These are phyloP conservation scores for Pluteus cervinus DNA, from an alignment of 768 basidiomycete genomes.

Conservation along the genomic window DNA sequence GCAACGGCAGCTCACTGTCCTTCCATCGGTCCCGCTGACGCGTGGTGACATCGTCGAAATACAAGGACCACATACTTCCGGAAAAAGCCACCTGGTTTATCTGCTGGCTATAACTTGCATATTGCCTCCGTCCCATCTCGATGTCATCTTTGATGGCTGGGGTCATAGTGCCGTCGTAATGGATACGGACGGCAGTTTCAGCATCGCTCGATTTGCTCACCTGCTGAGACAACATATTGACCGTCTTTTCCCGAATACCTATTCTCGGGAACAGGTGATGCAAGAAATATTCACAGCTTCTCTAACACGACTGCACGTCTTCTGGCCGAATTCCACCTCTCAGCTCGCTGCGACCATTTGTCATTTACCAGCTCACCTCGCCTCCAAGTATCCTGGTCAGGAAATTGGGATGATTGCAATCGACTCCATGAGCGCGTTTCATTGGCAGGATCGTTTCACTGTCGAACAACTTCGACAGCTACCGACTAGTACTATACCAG, in stretches of 20 bases:
- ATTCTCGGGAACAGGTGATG: neutral
- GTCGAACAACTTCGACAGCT: constrained; percentile 53
- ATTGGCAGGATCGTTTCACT: constrained; percentile 71
- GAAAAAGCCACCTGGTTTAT: constrained; percentile 77
- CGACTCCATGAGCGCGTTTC: constrained; percentile 72
- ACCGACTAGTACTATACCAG: too few species aligned
- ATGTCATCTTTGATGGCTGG: constrained; percentile 46
- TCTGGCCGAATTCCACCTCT: constrained; percentile 58
- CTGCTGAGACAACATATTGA: constrained; percentile 45
- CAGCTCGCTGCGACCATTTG: constrained; percentile 67
- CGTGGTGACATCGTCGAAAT: constrained; percentile 70
- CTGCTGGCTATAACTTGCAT: constrained; percentile 56
- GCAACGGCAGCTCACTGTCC: constrained; percentile 27
- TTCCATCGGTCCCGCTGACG: constrained; percentile 14
- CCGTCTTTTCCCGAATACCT: constrained; percentile 20
- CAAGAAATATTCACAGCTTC: constrained; percentile 28
- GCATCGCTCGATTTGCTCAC: constrained; percentile 43
- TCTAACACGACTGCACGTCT: constrained; percentile 58
- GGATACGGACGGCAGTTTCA: constrained; percentile 67
- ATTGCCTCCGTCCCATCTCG: constrained; percentile 33
- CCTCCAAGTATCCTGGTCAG: constrained; percentile 35
- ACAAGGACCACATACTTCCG: constrained; percentile 67
- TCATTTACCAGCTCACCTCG: constrained; percentile 50
- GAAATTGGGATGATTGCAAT: constrained; percentile 65
- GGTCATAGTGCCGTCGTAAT: constrained; percentile 59